Conservation (phyloP, 768 basidiomycete genomes). For the Boletus sp. region DNA sequence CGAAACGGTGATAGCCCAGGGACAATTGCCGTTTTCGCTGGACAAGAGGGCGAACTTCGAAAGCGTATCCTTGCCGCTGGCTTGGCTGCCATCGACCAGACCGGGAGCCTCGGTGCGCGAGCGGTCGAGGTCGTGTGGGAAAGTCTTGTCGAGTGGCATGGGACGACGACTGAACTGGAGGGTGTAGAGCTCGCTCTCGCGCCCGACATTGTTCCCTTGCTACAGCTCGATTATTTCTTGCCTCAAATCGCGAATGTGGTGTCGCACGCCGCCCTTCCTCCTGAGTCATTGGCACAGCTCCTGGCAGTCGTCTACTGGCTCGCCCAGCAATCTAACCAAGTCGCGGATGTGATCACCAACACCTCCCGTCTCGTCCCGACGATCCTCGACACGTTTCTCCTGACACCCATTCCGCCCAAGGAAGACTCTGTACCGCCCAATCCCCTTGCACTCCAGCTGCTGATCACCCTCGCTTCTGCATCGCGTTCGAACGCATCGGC, state of each 20-base stretch:
- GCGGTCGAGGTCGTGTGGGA: conserved; percentile 76
- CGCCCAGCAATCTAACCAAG: conserved; percentile 52
- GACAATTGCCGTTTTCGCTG: conserved; percentile 16
- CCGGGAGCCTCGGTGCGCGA: conserved; percentile 60
- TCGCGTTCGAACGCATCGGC: conserved; percentile 66
- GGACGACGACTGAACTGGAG: conserved; percentile 23
- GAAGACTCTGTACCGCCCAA: conserved; percentile 33
- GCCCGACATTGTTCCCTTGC: conserved; percentile 14
- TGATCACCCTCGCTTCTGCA: conserved; percentile 55
- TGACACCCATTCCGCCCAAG: conserved; percentile 46
- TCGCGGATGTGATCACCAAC: conserved; percentile 49
- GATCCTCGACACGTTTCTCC: conserved; percentile 55
- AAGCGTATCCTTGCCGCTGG: conserved; percentile 65
- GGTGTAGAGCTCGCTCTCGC: conserved; percentile 43
- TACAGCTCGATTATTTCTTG: conserved; percentile 43
- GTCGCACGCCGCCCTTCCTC: conserved; percentile 41
- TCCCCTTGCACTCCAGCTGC: conserved; percentile 52
- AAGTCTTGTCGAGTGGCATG: conserved; percentile 66
- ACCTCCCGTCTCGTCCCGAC: conserved; percentile 51
- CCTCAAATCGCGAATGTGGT: conserved; percentile 45
- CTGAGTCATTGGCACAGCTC: conserved; percentile 52
- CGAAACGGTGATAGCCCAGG: not conserved
- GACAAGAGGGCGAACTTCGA: conserved; percentile 43
- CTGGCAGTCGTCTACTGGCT: conserved; percentile 59
- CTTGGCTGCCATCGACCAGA: conserved; percentile 60